These are phyloP conservation scores for Tilletia indica DNA, from an alignment of 1,284 basidiomycete genomes.

Conservation along the genomic window DNA sequence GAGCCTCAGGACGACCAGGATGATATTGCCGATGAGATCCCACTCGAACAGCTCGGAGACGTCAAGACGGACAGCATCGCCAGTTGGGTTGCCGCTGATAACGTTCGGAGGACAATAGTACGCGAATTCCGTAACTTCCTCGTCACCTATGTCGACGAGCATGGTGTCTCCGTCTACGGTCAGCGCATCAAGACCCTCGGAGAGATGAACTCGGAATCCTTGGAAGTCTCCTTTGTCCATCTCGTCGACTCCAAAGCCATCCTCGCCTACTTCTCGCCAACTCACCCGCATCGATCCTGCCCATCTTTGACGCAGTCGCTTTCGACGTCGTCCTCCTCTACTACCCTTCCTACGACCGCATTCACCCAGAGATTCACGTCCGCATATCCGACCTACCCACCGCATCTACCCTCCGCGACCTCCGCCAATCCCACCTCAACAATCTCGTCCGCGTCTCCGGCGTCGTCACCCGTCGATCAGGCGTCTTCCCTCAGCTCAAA, in stretches of 20 bases:
- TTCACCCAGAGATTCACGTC: constrained; percentile 96
- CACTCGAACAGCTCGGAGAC: constrained; percentile 91
- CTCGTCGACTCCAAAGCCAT: constrained; percentile 86
- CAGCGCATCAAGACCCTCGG: constrained; percentile 88
- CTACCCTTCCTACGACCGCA: constrained; percentile 92
- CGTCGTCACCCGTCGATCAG: constrained; percentile 92
- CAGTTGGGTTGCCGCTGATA: constrained; percentile 92
- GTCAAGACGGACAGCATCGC: constrained; percentile 95
- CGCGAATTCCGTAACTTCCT: constrained; percentile 93
- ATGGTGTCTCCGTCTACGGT: constrained; percentile 88
- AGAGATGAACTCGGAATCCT: constrained; percentile 93
- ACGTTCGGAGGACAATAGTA: constrained; percentile 82
- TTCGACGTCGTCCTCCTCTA: constrained; percentile 89
- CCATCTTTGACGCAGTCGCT: constrained; percentile 93
- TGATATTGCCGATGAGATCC: constrained; percentile 67
- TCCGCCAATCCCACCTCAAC: constrained; percentile 88
- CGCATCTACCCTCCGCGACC: constrained; percentile 82
- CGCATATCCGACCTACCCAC: constrained; percentile 91
- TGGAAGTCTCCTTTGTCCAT: constrained; percentile 94
- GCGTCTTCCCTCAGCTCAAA: constrained; percentile 97
- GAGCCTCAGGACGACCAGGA: constrained; percentile 65
- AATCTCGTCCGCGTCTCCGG: constrained; percentile 91
- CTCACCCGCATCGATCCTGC: constrained; percentile 85
- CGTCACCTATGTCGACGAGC: constrained; percentile 90
- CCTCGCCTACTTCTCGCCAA: constrained; percentile 95